Base-by-base conservation (phyloP, 495 filamentous ascomycete species). In the Tetracladium setigerum region DNA sequence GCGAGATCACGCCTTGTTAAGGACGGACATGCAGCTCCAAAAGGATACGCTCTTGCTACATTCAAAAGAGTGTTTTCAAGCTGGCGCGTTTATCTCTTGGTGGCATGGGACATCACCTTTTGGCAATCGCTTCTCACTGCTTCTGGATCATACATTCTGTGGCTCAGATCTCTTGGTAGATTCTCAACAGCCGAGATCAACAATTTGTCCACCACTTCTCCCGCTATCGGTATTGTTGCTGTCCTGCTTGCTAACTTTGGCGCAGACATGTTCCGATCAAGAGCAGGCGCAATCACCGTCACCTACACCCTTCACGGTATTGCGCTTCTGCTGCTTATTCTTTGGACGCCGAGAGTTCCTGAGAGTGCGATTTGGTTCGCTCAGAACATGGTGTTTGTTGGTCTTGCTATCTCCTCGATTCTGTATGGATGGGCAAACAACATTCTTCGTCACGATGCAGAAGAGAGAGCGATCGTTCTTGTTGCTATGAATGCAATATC, bases 401-500 rank as follows among this genome's bases (percentile, higher is more conserved):
- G 54, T 27, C 47, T 47, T 16, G 55, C 51, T 2, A 50, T 50
- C 10, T 36, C 45, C 9, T 44, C 47, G 31, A 16, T 58, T 18
- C 43, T 58, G 34, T 44, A 52, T 7, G 49, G 53, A 9, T 57
- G 47, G 45, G 12, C 42, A 6, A 52, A 52, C 22, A 41, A 52
- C 13, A 46, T 39, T 32, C 36, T 36, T 11, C 38, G 32, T 2
- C 39, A 41, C 18, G n/a, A 18, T 18, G 18, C n/a, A 2, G n/a
- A 41, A 18, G 13, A 52, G 14, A 41, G 49, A 34, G 41, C 42
- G n/a, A 40, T 55, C 27, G 36, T 55, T 19, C 58, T 62, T 4
- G 67, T 41, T 8, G 41, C 57, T 11, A 69, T 70, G 66, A 69
- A 70, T 30, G 58, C 64, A 47, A 62, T 70, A 61, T 63, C 64